phyloP scores from a whole-genome alignment of 2,329 filamentous ascomycete species.

The Coniochaeta ligniaria region DNA sequence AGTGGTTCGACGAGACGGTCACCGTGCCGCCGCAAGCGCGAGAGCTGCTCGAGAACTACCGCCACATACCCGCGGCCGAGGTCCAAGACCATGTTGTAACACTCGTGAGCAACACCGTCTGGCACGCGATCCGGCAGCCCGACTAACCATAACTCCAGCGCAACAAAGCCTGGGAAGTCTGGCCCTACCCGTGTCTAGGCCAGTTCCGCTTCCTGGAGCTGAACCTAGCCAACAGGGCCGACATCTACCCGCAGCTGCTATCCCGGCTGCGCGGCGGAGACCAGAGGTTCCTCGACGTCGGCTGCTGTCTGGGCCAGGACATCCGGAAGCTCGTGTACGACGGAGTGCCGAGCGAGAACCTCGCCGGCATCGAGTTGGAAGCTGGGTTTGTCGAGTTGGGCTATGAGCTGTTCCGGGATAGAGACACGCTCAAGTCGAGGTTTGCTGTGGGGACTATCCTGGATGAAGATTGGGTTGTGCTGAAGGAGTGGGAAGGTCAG shows the following conservation, averaged over 20 bases:
- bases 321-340: constrained; percentile 31
- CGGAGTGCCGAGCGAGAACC: constrained; percentile 18
- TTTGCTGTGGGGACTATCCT: constrained; percentile 25
- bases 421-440: constrained; percentile 11
- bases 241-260: constrained; percentile 20
- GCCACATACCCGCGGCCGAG: neutral
- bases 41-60: constrained; percentile 4
- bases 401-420: constrained; percentile 27
- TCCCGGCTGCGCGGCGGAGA: constrained; percentile 12
- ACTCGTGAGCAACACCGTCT: neutral
- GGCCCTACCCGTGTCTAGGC: constrained; percentile 35
- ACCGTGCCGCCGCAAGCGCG: neutral
- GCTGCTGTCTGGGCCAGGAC: constrained; percentile 32
- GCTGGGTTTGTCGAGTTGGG: constrained; percentile 29
- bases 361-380: constrained; percentile 27
- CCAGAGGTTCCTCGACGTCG: constrained; percentile 30
- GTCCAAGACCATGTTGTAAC: neutral
- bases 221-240: constrained; percentile 21
- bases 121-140: neutral
- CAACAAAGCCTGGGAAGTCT: constrained; percentile 15
- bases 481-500: constrained; percentile 11
- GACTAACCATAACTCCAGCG: constrained; percentile 5
- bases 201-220: constrained; percentile 33
- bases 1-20: neutral
- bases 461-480: constrained; percentile 19